Evolutionary conservation across 352 stramenopile species (phyloP), one percentile per base, ranked within the genome.

Genomic region (Aphanomyces euteiches): DNA sequence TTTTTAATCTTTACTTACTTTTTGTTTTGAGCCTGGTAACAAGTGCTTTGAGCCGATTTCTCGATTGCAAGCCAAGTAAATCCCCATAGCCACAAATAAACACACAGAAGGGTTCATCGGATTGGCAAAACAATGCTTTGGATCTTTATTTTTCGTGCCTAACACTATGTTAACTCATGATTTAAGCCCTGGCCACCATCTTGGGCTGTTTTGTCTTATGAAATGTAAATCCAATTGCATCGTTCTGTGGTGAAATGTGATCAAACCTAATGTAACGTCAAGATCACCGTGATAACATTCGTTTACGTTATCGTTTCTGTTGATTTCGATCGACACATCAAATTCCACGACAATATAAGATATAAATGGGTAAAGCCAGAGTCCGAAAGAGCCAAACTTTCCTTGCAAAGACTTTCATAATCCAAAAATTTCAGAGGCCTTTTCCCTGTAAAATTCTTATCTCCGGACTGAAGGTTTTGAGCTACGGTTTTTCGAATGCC

Each of bases 121-220:
- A 47, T 81, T 81, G 21, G 74, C 65, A 47, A 79, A 81, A 6
- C 80, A 37, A 45, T 81, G 75, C 10, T 58, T 67, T 36, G 75
- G 74, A 57, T 83, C 75, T 3, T 63, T 59, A 34, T 73, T 68
- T 48, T 48, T 48, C 15, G 43, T 48, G 8, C 43, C 43, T 48
- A 48, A 8, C 8, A 48, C 8, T 48, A 48, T 15, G 15, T 48
- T 15, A 48, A 48, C 8, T 48, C 43, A 48, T 15, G 15, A 48
- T 15, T 48, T 48, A 8, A 48, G 15, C 8, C 8, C 43, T 48
- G 43, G 15, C 15, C 8, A 7, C 69, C 76, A 10, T 47, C 21
- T 59, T 83, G 70, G 34, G 79, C 68, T 5, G 74, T 80, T 39
- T 81, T 79, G 70, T 79, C 21, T 83, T 69, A 0, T 75, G 68